Conservation (phyloP, 352 stramenopile genomes). For the Phytopythium litorale region DNA sequence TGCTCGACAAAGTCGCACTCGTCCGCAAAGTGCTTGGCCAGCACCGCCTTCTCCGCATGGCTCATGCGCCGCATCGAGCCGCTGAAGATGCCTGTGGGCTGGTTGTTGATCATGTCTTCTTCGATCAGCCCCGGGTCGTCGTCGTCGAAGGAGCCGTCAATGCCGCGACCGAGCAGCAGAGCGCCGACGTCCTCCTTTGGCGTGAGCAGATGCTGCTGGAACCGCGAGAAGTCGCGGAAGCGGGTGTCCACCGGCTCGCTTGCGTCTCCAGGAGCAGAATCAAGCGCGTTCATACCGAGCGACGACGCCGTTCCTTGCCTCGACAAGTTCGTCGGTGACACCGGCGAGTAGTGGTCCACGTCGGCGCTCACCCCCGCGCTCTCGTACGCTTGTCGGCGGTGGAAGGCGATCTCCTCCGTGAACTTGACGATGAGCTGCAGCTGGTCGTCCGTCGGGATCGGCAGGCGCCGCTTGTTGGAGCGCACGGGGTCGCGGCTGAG, state of each 20-base stretch:
- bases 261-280: slow-evolving; percentile 6
- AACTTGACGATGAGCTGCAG: slow-evolving; percentile 77
- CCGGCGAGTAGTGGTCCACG: slow-evolving; percentile 25
- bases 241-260: slow-evolving; percentile 52
- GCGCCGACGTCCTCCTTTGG: slow-evolving; percentile 61
- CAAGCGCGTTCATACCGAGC: slow-evolving; percentile 8
- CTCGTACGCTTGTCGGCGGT: slow-evolving; percentile 50
- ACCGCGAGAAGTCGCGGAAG: slow-evolving; percentile 83
- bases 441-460: slow-evolving; percentile 82
- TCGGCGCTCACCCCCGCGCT: slow-evolving; percentile 15
- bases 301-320: slow-evolving; percentile 7
- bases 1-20: slow-evolving; percentile 89
- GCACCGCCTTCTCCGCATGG: slow-evolving; percentile 70
- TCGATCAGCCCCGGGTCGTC: slow-evolving; percentile 43
- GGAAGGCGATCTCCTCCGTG: slow-evolving; percentile 68
- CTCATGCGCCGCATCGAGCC: slow-evolving; percentile 70
- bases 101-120: slow-evolving; percentile 61
- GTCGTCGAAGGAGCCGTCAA: slow-evolving; percentile 38
- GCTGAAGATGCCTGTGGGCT: slow-evolving; percentile 73
- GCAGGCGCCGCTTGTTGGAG: slow-evolving; percentile 56
- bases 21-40: slow-evolving; percentile 82
- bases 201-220: slow-evolving; percentile 84
- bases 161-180: slow-evolving; percentile 34
- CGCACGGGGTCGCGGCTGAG: slow-evolving; percentile 44
- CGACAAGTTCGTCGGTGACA: slow-evolving; percentile 27